These are phyloP conservation scores for Calocera viscosa DNA, from an alignment of 768 basidiomycete species.

Conservation along the genomic window DNA sequence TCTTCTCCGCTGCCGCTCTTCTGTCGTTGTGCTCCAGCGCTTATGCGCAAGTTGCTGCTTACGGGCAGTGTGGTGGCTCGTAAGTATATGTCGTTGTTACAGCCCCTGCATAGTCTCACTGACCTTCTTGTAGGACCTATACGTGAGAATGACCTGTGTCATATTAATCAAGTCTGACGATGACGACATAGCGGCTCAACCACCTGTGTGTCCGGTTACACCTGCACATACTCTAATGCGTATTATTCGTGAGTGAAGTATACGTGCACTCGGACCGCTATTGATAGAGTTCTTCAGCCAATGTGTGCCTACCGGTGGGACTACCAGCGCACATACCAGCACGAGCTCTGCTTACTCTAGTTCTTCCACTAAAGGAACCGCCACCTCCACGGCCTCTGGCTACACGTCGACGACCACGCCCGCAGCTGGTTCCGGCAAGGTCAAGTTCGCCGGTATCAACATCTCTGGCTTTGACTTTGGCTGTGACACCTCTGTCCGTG, in stretches of 20 bases:
- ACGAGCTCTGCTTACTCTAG: conserved; percentile 15
- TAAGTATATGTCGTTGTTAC: neutral
- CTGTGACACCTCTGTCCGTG: conserved; percentile 27
- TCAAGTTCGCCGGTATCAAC: conserved; percentile 38
- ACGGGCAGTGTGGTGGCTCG: conserved; percentile 14
- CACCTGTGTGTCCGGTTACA: conserved; percentile 27
- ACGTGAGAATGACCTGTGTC: neutral
- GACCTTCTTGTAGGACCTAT: neutral
- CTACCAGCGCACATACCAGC: neutral
- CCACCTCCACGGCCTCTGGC: conserved; percentile 15
- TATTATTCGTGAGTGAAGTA: conserved; percentile 22
- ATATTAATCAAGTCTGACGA: neutral
- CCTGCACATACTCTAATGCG: conserved; percentile 24
- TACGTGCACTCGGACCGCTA: conserved; percentile 1
- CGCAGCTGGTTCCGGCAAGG: conserved; percentile 20
- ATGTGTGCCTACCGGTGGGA: conserved; percentile 22
- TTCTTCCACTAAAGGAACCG: conserved; percentile 17
- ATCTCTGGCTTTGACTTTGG: conserved; percentile 48
- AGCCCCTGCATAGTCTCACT: too few species aligned
- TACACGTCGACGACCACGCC: conserved; percentile 10
- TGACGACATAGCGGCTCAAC: conserved; percentile 26
- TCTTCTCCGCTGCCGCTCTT: conserved; percentile 3
- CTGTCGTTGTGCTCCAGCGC: neutral
- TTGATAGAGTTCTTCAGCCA: conserved; percentile 16
- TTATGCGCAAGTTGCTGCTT: conserved; percentile 11